A percentile compares a stretch with the other conserved stretches of the same genome.
Evolutionary conservation across 352 stramenopile genomes (phyloP).

Genomic region (Phytophthora uliginosa): DNA sequence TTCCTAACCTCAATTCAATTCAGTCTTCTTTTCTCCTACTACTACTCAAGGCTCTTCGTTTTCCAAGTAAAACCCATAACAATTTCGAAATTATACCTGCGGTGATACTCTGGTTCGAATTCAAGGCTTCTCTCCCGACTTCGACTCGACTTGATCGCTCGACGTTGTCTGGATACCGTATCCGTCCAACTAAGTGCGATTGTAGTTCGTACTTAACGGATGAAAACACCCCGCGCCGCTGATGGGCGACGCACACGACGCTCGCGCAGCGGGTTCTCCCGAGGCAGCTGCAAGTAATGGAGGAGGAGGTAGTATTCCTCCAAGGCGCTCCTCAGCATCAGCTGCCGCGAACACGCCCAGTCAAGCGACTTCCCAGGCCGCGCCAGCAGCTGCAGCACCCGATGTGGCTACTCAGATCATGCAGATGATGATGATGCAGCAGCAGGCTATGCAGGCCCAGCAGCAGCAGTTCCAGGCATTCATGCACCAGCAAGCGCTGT

Average conservation of each 20-base stretch:
- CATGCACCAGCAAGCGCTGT: background rate
- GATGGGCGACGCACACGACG: background rate
- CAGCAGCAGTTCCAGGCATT: background rate
- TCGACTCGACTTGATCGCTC: too few relatives aligned
- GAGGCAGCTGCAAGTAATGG: background rate
- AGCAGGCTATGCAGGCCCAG: background rate
- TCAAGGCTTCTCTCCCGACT: background rate
- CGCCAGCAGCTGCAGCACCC: background rate
- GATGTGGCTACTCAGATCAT: background rate
- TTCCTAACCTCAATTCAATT: too few relatives aligned
- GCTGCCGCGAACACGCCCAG: background rate
- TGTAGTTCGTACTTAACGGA: background rate
- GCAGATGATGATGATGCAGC: background rate
- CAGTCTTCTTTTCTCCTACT: too few relatives aligned
- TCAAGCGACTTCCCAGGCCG: background rate
- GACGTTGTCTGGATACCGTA: too few relatives aligned
- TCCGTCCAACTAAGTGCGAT: too few relatives aligned
- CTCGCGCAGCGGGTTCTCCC: background rate
- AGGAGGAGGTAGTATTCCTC: background rate
- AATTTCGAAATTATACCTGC: constrained; percentile 6
- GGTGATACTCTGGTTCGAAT: background rate
- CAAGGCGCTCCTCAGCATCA: background rate
- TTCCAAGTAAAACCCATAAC: background rate
- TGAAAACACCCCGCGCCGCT: background rate
- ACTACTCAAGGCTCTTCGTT: constrained; percentile 2